Evolutionary conservation across 345 rosid species (phyloP).

Genomic region (Bretschneidera sinensis): DNA sequence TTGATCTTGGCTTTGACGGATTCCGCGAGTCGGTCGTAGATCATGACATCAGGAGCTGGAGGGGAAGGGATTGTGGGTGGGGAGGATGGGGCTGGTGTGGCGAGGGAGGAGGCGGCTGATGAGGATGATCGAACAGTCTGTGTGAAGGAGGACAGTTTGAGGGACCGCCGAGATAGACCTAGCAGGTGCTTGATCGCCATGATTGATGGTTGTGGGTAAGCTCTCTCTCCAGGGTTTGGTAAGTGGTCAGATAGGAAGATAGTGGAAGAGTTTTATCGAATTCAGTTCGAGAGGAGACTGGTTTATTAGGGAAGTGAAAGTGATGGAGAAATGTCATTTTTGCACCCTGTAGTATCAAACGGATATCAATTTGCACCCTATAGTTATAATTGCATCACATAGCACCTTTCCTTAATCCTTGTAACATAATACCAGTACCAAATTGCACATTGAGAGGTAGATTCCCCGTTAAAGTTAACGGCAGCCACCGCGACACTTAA

Average conservation of each 20-base stretch:
- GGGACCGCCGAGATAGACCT: conserved; percentile 54
- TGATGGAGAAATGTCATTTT: too few relatives aligned
- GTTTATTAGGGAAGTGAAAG: not conserved
- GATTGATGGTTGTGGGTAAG: conserved; percentile 15
- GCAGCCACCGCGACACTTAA: too few relatives aligned
- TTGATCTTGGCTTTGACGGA: conserved; percentile 53
- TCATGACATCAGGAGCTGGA: conserved; percentile 60
- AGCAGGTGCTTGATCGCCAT: conserved; percentile 51
- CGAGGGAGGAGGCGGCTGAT: conserved; percentile 32
- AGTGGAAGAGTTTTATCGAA: conserved; percentile 10
- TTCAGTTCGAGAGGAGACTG: not conserved
- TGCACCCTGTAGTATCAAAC: too few relatives aligned
- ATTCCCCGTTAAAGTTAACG: too few relatives aligned
- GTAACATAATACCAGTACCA: too few relatives aligned
- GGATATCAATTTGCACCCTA: too few relatives aligned
- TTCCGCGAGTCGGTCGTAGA: conserved; percentile 74
- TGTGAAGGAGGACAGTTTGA: conserved; percentile 26
- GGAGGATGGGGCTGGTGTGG: conserved; percentile 19
- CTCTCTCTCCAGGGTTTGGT: conserved; percentile 32
- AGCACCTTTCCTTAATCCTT: too few relatives aligned
- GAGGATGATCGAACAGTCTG: conserved; percentile 40
- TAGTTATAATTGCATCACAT: too few relatives aligned
- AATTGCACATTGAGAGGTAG: too few relatives aligned
- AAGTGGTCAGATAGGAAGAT: conserved; percentile 5
- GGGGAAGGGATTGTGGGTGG: conserved; percentile 31